phyloP scores from a whole-genome alignment of 2,329 filamentous ascomycete genomes.

The Paracamarosporium sp. region DNA sequence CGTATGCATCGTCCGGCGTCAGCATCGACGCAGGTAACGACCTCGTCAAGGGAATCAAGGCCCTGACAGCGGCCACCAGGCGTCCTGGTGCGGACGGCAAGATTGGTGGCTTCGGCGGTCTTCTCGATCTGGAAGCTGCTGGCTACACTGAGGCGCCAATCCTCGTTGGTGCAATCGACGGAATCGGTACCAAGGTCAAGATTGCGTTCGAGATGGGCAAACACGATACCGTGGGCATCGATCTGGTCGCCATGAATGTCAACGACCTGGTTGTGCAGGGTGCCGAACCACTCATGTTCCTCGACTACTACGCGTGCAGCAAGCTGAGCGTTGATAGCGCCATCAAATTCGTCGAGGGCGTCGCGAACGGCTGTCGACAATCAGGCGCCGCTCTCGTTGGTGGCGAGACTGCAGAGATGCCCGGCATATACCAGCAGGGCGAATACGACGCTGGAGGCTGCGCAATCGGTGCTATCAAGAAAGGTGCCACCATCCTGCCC shows the following conservation, averaged over 20 bases:
- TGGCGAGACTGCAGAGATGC: constrained; percentile 98
- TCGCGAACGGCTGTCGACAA: constrained; percentile 84
- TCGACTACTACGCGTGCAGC: constrained; percentile 97
- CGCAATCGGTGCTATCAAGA: constrained; percentile 81
- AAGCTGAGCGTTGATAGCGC: constrained; percentile 80
- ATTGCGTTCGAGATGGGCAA: constrained; percentile 89
- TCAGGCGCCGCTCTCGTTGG: constrained; percentile 92
- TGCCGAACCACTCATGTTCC: constrained; percentile 92
- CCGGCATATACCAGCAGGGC: constrained; percentile 85
- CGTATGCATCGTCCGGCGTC: constrained; percentile 92
- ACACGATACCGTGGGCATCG: constrained; percentile 94
- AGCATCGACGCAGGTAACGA: constrained; percentile 94
- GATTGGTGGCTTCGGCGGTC: constrained; percentile 94
- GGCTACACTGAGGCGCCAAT: constrained; percentile 78
- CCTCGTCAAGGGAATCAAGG: constrained; percentile 91
- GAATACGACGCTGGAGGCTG: constrained; percentile 94
- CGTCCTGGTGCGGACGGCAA: constrained; percentile 88
- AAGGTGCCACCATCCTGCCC: constrained; percentile 73
- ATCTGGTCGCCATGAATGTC: constrained; percentile 98
- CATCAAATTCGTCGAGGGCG: constrained; percentile 86
- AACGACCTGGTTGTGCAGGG: constrained; percentile 97
- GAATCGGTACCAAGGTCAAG: constrained; percentile 95
- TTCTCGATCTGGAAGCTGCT: constrained; percentile 77
- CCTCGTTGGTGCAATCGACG: constrained; percentile 93
- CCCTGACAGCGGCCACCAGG: constrained; percentile 82